Base-by-base conservation (phyloP, 257 asterid species). In the Salvia rosmarinus region DNA sequence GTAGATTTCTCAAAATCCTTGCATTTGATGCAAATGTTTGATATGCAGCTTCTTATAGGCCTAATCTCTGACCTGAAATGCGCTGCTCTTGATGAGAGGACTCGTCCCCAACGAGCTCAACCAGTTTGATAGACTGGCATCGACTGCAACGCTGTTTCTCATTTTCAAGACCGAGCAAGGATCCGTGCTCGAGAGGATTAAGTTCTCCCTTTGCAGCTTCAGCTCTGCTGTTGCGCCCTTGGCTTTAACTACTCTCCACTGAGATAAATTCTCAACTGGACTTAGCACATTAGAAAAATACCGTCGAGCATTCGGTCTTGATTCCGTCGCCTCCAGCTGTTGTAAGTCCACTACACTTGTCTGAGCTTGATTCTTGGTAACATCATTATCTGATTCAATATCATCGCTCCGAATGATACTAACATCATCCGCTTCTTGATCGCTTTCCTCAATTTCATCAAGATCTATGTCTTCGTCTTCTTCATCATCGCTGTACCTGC, bases 191-290 rank as follows among this genome's bases (percentile, higher is more conserved):
- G 42, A 37, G 5, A 12, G n/a, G 17, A 13, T 46, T 28, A 70
- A 39, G 57, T 83, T 85, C 77, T 83, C 92, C 81, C 85, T 83
- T 64, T 70, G 81, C 7, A 62, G 70, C 79, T 77, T 85, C 42
- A 58, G 14, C 17, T 64, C 79, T 0, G 20, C 14, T n/a, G 25
- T 21, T 55, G 70, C 78, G 57, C 81, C 72, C 50, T 60, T 81
- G 12, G 88, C 95, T 72, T 86, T 90, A 9, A 86, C 80, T 59
- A 74, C 78, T 77, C 83, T 90, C 95, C 96, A 90, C 68, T 90
- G 89, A 49, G 81, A 66, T 70, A 90, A 81, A 75, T 88, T 88
- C 76, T 90, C 95, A 47, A 90, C 86, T 52, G 90, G 95, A 80
- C 67, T 85, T n/a, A 90, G 88, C 84, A 90, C 94, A 13, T 84